phyloP scores from a whole-genome alignment of 768 basidiomycete genomes.

The Tylopilus sp. region DNA sequence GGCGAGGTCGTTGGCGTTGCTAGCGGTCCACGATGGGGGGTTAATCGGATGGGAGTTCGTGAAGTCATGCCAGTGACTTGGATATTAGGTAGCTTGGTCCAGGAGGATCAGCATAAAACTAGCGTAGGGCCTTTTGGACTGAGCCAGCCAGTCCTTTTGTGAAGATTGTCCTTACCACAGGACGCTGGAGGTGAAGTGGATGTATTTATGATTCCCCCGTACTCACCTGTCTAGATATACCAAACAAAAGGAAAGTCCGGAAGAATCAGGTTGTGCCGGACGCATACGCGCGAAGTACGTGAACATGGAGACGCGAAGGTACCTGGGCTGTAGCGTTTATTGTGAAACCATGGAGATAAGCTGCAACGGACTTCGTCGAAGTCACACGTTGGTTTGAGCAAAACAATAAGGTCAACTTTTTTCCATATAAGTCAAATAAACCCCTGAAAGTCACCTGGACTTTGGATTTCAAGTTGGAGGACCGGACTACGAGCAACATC shows the following conservation, averaged over 20 bases:
- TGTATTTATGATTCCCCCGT: constrained; percentile 23
- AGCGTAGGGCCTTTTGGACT: constrained; percentile 24
- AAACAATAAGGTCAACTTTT: constrained; percentile 22
- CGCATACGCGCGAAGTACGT: constrained; percentile 12
- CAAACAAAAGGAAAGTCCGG: constrained; percentile 22
- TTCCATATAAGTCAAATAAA: constrained; percentile 4
- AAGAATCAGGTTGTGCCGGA: background rate
- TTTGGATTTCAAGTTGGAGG: no score
- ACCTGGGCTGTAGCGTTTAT: constrained; percentile 18
- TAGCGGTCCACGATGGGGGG: constrained; percentile 27
- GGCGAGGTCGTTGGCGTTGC: constrained; percentile 20
- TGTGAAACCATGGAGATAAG: constrained; percentile 31
- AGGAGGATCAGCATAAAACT: constrained; percentile 14
- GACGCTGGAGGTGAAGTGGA: background rate
- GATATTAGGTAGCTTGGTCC: constrained; percentile 16
- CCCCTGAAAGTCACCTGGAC: no score
- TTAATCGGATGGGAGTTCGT: constrained; percentile 23
- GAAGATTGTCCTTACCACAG: constrained; percentile 13
- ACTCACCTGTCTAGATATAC: background rate
- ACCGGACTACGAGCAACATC: no score
- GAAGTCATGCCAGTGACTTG: constrained; percentile 21
- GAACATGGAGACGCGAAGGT: constrained; percentile 18
- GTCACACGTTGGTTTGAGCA: constrained; percentile 11
- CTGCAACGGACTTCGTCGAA: background rate
- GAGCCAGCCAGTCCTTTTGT: constrained; percentile 29